Conservation (phyloP, 2,329 filamentous ascomycete genomes). For the Xylariaceae sp. region DNA sequence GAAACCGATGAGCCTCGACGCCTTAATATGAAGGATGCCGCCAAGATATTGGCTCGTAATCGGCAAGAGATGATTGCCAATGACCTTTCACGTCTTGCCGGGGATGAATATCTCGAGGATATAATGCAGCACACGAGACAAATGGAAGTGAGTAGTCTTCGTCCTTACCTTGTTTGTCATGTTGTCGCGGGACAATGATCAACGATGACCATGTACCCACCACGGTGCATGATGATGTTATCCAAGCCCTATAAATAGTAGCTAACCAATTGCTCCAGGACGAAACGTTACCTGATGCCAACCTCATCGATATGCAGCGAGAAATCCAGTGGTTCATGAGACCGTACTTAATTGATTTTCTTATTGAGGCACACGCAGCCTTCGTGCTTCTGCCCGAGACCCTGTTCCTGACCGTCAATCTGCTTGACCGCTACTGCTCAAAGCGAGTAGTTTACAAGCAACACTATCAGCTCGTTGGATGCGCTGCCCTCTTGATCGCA, state of each 20-base stretch:
- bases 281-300: slow-evolving; percentile 90
- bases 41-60: slow-evolving; percentile 72
- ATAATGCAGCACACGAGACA: slow-evolving; percentile 89
- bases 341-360: slow-evolving; percentile 94
- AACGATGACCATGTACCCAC: not conserved
- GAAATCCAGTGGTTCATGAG: slow-evolving; percentile 99
- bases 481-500: slow-evolving; percentile 89
- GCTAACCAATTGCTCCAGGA: slow-evolving; percentile 40
- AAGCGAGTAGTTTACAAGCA: slow-evolving; percentile 97
- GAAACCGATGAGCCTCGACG: slow-evolving; percentile 52
- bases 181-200: not conserved
- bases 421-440: slow-evolving; percentile 96
- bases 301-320: slow-evolving; percentile 96
- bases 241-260: not conserved
- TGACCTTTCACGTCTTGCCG: slow-evolving; percentile 77
- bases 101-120: slow-evolving; percentile 90
- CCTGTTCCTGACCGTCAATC: slow-evolving; percentile 91
- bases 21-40: slow-evolving; percentile 67
- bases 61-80: slow-evolving; percentile 83
- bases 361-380: slow-evolving; percentile 92
- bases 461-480: slow-evolving; percentile 96
- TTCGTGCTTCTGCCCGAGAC: slow-evolving; percentile 93
- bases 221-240: not conserved
- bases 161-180: not conserved
- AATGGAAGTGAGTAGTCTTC: slow-evolving; percentile 66